Base-by-base conservation (phyloP, 169 alveolate species). In the Theileria parva region DNA sequence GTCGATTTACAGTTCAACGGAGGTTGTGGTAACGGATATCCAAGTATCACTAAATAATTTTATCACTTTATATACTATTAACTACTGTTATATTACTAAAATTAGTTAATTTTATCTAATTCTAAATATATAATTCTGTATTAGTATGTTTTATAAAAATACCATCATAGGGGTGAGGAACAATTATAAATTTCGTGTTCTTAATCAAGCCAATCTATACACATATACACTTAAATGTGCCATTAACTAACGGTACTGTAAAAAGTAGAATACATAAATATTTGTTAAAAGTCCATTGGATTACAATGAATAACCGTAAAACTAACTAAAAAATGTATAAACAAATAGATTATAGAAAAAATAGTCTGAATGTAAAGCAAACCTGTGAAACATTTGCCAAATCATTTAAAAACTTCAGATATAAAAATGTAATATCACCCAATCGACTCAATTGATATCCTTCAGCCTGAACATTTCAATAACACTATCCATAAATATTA, bases 11-110 rank as follows among this genome's bases (percentile, higher is more conserved):
- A 69, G 32, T 85, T 78, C 25, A 85, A 75, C n/a, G 87, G 91
- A 12, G 91, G 91, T 60, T 85, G 91, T 19, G 91, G 91, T 28
- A 85, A 67, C 21, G 91, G 91, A 61, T 71, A 78, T 11, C 87
- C 80, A 34, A 81, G 64, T 7, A 77, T 28, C 69, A 85, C 83
- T 73, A 59, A 73, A 59, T 8, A 57, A 19, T 9, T 25, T 19
- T 57, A 19, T 63, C 23, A 28, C 8, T 5, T 39, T 28, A 23
- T 21, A 59, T 63, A 17, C 69, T 4, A 73, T 53, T 68, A 44
- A 44, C 53, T 44, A 44, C 34, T 60, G 12, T 60, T 28, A 37
- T 11, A 37, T 67, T 3, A 65, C 1, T 44, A 8, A 44, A 44
- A 44, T 44, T 44, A 8, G 17, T 44, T 44, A 44, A 11, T 4